Evolutionary conservation across 352 stramenopile genomes (phyloP), one percentile per base, ranked within the genome.

Genomic region (Globisporangium spinosum): DNA sequence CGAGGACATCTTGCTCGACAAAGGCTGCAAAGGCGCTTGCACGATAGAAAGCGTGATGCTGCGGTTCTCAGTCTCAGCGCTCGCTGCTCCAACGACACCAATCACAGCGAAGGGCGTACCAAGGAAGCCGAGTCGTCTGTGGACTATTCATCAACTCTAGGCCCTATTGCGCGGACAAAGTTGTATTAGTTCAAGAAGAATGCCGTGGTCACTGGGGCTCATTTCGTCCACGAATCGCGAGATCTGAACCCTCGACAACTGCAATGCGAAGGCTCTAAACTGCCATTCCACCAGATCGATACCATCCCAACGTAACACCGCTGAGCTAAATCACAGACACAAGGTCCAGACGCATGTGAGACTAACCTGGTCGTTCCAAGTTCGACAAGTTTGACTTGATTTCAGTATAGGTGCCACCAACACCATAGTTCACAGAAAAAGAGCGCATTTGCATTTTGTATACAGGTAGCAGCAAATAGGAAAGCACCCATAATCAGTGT

Each of bases 1-100:
- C 65, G 64, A 6, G 35, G 64, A 0, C 65, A 62, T 12, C 25
- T 69, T 25, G 32, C 34, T 15, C 40, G 67, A n/a, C 62, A 27
- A 40, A 20, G 22, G 17, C 54, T 40, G 20, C 40, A 22, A 9
- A 13, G 5, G 23, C 2, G 10, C 27, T 13, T 22, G 4, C n/a
- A 9, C 27, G 23, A 5, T 3, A 25, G 7, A 10, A 3, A 23
- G 3, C 25, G 13, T 38, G 53, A 8, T 1, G 49, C 12, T 29
- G 34, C 25, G 56, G 47, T 17, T 32, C 20, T 17, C 7, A 6
- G 17, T 62, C 20, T 20, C 3, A 8, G 12, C 9, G 38, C 22
- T 57, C 35, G 17, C 8, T 34, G 9, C 29, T 15, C 2, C 23
- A 51, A 32, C 43, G 60, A 38, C 9, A 20, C 13, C 25, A 38